Evolutionary conservation across 768 basidiomycete genomes (phyloP).

Genomic region (Tephrocybe sp.): DNA sequence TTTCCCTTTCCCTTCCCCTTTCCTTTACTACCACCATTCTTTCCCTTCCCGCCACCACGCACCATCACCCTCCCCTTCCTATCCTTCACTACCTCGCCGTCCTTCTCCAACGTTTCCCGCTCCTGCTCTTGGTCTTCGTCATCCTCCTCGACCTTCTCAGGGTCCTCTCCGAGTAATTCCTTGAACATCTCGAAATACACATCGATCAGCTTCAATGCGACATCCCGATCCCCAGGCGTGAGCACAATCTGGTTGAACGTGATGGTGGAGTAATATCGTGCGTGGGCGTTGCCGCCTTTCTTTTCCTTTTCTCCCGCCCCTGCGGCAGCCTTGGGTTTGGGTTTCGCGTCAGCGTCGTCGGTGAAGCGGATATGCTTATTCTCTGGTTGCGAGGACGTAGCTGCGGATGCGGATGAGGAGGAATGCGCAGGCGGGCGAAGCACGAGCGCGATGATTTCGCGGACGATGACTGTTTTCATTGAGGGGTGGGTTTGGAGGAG

Average conservation of each 20-base stretch:
- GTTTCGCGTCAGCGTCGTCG: slow-evolving; percentile 28
- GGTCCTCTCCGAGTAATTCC: slow-evolving; percentile 71
- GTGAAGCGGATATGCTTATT: slow-evolving; percentile 52
- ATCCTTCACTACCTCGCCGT: slow-evolving; percentile 26
- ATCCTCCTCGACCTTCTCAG: slow-evolving; percentile 19
- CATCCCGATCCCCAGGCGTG: slow-evolving; percentile 60
- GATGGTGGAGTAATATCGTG: slow-evolving; percentile 87
- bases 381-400: slow-evolving; percentile 25
- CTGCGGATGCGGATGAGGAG: slow-evolving; percentile 4
- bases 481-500: slow-evolving; percentile 87
- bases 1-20: slow-evolving; percentile 33
- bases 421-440: slow-evolving; percentile 54
- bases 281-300: slow-evolving; percentile 60
- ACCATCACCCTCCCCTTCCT: slow-evolving; percentile 24
- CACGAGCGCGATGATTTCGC: slow-evolving; percentile 80
- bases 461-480: slow-evolving; percentile 89
- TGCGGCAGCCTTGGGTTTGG: slow-evolving; percentile 32
- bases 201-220: slow-evolving; percentile 77
- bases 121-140: slow-evolving; percentile 23
- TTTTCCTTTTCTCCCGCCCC: slow-evolving; percentile 37
- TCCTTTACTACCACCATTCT: too few relatives aligned
- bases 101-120: slow-evolving; percentile 25
- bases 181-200: slow-evolving; percentile 95
- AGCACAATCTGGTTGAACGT: slow-evolving; percentile 94
- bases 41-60: slow-evolving; percentile 29